Base-by-base conservation (phyloP, 2,329 filamentous ascomycete species). In the Xylariaceae sp. region DNA sequence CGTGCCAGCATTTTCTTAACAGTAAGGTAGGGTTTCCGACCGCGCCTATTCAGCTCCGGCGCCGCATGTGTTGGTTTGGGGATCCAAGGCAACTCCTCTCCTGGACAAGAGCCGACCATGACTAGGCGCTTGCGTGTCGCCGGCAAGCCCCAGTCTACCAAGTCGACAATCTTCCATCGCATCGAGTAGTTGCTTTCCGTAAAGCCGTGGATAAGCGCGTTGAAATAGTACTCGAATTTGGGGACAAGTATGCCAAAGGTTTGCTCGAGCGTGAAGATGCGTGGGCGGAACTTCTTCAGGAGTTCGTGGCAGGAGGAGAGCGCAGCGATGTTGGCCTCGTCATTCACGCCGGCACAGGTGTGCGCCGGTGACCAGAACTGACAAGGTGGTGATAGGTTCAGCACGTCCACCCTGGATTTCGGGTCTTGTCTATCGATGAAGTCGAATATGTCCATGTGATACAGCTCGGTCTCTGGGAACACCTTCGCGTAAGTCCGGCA, bases 381-480 rank as follows among this genome's bases (percentile, higher is more conserved):
- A 58, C 91, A 95, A 0, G 90, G 90, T 0, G 89, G 89, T 0
- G 88, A 91, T 0, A 92, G 73, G 64, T 95, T 90, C 0, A 90
- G 74, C 1, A 93, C 75, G 65, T 94, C 89, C 0, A 87, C 82
- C 3, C 76, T 75, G 7, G 78, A 63, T 2, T 72, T 68, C 0
- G 73, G 64, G 0, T 65, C 51, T 4, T 67, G 60, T 0, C 44
- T 37, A 8, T 66, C 67, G 34, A 85, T 74, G 54, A 88, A 85
- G 1, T 80, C 71, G 39, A 78, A 74, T 0, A 82, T 73, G 0
- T 79, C 73, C 61, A 75, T 74, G 4, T 78, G 66, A 51, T 81
- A 79, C 0, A 88, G 75, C 0, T 76, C 70, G 0, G 77, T 73
- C 0, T 77, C 70, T 0, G 76, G 75, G 62, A 89, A 90, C 64